Conservation (phyloP, 2,329 filamentous ascomycete genomes). For the Pseudogymnoascus sp. region DNA sequence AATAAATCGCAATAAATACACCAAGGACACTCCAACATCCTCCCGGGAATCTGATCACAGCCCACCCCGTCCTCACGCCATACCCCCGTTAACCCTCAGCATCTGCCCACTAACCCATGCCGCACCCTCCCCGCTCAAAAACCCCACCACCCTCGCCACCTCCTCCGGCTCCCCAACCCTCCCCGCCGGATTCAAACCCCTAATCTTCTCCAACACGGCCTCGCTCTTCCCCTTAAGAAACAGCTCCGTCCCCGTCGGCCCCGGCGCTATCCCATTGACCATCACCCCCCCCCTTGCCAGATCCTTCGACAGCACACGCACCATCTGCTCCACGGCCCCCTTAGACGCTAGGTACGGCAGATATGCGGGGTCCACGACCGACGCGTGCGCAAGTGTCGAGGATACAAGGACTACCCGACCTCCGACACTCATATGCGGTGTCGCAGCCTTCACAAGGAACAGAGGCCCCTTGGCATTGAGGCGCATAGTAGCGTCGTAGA, state of each 20-base stretch:
- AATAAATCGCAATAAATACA: background rate
- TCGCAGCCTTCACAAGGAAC: conserved; percentile 44
- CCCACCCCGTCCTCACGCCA: conserved; percentile 11
- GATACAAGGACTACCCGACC: conserved; percentile 45
- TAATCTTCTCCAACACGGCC: conserved; percentile 33
- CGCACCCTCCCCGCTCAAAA: conserved; percentile 27
- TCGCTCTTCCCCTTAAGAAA: conserved; percentile 37
- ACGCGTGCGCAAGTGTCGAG: conserved; percentile 32
- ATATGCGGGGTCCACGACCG: conserved; percentile 34
- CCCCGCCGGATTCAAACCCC: conserved; percentile 33
- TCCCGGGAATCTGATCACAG: background rate
- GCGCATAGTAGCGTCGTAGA: conserved; percentile 41
- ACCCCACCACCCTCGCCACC: conserved; percentile 36
- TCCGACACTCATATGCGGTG: conserved; percentile 41
- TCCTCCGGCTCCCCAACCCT: conserved; percentile 40
- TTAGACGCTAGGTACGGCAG: conserved; percentile 41
- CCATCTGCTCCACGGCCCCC: conserved; percentile 46
- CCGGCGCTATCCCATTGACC: conserved; percentile 44
- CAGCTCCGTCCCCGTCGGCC: conserved; percentile 42
- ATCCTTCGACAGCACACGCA: conserved; percentile 41
- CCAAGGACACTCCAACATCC: background rate
- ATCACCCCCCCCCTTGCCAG: conserved; percentile 37
- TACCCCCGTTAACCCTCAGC: conserved; percentile 33
- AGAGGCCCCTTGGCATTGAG: conserved; percentile 51
- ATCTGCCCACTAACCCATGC: conserved; percentile 36